These are phyloP conservation scores for Nannochloropsis gaditana DNA, from an alignment of 108 stramenopile species.

Conservation along the genomic window DNA sequence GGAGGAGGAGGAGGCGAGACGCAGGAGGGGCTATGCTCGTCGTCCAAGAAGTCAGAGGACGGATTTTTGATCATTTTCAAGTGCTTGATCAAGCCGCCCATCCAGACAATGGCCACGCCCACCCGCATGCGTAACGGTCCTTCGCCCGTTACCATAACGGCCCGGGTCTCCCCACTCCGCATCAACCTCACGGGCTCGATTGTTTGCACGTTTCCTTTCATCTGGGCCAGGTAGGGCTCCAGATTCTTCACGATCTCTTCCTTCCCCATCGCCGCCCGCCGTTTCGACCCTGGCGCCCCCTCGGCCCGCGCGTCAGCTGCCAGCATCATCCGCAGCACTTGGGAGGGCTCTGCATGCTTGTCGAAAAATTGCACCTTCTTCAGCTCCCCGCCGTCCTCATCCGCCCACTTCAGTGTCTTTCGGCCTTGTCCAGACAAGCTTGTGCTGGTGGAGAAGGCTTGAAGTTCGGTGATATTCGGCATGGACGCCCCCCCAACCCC, in stretches of 20 bases:
- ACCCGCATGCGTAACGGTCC: neutral
- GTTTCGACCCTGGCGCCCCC: neutral
- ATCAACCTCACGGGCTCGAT: neutral
- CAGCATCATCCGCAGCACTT: neutral
- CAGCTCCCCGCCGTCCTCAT: neutral
- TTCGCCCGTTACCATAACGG: neutral
- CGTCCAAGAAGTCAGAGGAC: neutral
- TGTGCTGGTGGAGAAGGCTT: neutral
- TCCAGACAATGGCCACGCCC: neutral
- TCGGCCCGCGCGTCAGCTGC: neutral
- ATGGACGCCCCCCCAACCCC: no score
- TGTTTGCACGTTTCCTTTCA: neutral
- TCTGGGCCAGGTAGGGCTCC: neutral
- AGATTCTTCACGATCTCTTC: neutral
- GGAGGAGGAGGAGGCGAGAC: neutral
- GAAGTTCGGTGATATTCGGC: neutral
- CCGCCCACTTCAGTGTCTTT: neutral
- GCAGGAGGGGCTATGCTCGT: neutral
- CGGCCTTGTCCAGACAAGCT: neutral
- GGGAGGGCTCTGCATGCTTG: neutral
- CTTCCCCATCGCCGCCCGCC: neutral
- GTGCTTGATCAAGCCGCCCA: slow-evolving; percentile 19
- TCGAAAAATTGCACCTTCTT: neutral
- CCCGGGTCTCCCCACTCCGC: neutral
- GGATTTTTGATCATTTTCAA: slow-evolving; percentile 1